Conservation (phyloP, 768 basidiomycete species). For the Boletus rubropictus region DNA sequence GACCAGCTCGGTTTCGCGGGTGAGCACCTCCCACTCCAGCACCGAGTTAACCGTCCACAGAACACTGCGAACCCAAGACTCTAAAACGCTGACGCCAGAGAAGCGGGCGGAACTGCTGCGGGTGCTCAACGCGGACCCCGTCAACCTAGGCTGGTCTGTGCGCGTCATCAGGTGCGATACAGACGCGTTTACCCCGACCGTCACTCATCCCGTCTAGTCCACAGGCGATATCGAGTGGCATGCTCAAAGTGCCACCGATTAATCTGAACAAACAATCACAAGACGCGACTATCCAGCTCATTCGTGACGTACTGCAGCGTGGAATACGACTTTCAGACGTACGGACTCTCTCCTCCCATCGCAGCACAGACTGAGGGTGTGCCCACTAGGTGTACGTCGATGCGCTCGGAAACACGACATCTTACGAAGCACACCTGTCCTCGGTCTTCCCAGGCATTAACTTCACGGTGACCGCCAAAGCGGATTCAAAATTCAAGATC, state of each 20-base stretch:
- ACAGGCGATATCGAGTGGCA: conserved; percentile 84
- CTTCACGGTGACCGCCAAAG: conserved; percentile 89
- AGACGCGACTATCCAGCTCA: conserved; percentile 85
- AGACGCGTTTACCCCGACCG: not conserved
- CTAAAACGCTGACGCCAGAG: conserved; percentile 79
- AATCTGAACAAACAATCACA: conserved; percentile 88
- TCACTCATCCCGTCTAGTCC: conserved; percentile 48
- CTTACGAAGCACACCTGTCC: conserved; percentile 81
- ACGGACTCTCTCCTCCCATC: conserved; percentile 5
- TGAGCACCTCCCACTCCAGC: conserved; percentile 27
- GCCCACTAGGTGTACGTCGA: conserved; percentile 81
- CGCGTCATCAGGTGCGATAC: conserved; percentile 57
- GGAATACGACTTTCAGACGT: conserved; percentile 81
- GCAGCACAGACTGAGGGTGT: not conserved
- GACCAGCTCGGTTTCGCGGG: conserved; percentile 89
- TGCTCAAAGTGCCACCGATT: conserved; percentile 76
- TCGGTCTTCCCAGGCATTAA: conserved; percentile 73
- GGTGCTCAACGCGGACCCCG: conserved; percentile 62
- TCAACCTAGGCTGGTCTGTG: conserved; percentile 77
- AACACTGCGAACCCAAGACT: conserved; percentile 53
- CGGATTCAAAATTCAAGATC: conserved; percentile 94
- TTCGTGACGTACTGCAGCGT: conserved; percentile 74
- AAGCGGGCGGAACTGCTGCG: conserved; percentile 59
- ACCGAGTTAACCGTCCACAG: not conserved
- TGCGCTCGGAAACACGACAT: conserved; percentile 81